These are phyloP conservation scores for Didymella keratinophila DNA, from an alignment of 2,329 filamentous ascomycete genomes.

Conservation along the genomic window DNA sequence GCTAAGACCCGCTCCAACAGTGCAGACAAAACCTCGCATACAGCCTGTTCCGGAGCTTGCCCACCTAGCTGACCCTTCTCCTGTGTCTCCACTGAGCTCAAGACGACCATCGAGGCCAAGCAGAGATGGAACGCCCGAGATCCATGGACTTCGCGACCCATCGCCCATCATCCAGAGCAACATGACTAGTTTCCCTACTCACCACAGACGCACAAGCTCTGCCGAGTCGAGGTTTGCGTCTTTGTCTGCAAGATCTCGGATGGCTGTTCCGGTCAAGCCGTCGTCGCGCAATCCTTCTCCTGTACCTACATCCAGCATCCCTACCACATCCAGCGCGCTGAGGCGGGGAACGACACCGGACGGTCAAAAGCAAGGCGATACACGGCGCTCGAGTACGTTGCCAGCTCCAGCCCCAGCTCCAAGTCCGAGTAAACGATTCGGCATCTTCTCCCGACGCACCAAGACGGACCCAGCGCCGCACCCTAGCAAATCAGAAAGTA, in stretches of 20 bases:
- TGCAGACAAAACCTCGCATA: conserved; percentile 23
- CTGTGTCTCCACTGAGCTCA: conserved; percentile 56
- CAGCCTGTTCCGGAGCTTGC: conserved; percentile 51
- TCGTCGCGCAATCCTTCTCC: conserved; percentile 51
- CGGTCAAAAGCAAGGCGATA: conserved; percentile 47
- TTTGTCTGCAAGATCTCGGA: conserved; percentile 30
- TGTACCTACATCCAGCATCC: conserved; percentile 43
- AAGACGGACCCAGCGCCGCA: conserved; percentile 67
- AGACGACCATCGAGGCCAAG: conserved; percentile 57
- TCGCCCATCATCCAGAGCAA: conserved; percentile 66
- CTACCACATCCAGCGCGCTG: conserved; percentile 34
- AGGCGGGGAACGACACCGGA: conserved; percentile 51
- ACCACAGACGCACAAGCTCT: conserved; percentile 61
- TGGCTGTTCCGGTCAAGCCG: conserved; percentile 40
- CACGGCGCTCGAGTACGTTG: conserved; percentile 47
- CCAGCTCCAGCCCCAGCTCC: conserved; percentile 56
- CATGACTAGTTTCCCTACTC: conserved; percentile 57
- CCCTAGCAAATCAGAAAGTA: conserved; percentile 65
- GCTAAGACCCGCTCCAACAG: conserved; percentile 11
- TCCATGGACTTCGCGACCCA: conserved; percentile 55
- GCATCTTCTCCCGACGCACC: conserved; percentile 76
- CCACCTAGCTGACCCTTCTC: conserved; percentile 69
- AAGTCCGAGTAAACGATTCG: conserved; percentile 71
- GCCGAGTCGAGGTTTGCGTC: conserved; percentile 50
- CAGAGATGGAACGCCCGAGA: conserved; percentile 55